Percentiles rank a stretch among this genome's conserved stretches.
phyloP scores from a whole-genome alignment of 345 rosid genomes.

The Eucalyptus coolabah region DNA sequence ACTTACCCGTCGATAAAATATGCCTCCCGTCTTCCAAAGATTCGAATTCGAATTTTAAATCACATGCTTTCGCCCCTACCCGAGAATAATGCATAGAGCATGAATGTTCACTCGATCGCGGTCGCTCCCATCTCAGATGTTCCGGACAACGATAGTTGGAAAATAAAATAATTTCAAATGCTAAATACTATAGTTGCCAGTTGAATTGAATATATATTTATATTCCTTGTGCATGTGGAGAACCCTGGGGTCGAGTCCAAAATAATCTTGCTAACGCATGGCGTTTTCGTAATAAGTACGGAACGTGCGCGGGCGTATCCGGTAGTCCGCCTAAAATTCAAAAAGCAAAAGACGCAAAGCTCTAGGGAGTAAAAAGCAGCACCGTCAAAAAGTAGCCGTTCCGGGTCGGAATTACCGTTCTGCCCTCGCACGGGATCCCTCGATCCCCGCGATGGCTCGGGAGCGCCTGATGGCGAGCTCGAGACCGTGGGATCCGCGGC shows the following conservation, averaged over 20 bases:
- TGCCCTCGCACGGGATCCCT: neutral
- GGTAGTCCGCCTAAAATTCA: neutral
- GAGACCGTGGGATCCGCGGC: neutral
- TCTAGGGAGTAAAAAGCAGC: neutral
- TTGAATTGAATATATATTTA: neutral
- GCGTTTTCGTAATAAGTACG: neutral
- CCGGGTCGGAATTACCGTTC: neutral
- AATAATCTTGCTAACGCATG: neutral
- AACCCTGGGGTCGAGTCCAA: neutral
- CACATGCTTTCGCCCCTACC: neutral
- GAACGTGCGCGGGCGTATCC: neutral
- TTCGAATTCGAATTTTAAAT: neutral
- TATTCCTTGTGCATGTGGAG: neutral
- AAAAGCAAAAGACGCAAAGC: neutral
- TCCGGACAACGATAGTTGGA: rapidly evolving
- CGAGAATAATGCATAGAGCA: neutral
- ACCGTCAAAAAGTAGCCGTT: neutral
- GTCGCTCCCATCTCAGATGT: neutral
- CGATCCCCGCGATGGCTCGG: neutral
- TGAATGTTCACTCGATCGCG: neutral
- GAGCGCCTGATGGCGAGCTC: neutral
- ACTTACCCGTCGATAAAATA: neutral
- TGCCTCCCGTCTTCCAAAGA: neutral
- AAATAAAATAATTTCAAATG: neutral
- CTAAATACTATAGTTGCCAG: neutral